These are phyloP conservation scores for Verticillium albo-atrum DNA, from an alignment of 2,329 filamentous ascomycete species.

Conservation along the genomic window DNA sequence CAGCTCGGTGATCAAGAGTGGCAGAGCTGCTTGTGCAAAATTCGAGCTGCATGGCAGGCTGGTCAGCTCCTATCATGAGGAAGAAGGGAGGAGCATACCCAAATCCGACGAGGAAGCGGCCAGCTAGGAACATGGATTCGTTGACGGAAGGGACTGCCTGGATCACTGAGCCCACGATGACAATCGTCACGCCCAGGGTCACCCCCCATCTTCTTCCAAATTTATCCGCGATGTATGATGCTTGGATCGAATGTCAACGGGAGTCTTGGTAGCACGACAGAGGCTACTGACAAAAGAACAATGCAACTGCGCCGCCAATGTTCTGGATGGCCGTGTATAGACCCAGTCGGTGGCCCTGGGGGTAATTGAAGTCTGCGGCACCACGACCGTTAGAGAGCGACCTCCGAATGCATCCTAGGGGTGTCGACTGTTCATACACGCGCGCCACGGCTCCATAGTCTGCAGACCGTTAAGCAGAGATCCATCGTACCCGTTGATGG, in stretches of 20 bases:
- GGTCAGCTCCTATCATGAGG: no score
- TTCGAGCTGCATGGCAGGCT: constrained; percentile 25
- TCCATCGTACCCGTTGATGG: constrained; percentile 54
- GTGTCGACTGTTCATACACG: constrained; percentile 3
- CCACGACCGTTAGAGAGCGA: constrained; percentile 36
- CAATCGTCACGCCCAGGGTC: constrained; percentile 49
- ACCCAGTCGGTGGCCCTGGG: constrained; percentile 38
- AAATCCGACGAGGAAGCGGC: constrained; percentile 13
- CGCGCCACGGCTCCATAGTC: not conserved
- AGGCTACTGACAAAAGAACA: constrained; percentile 34
- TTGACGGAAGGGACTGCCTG: constrained; percentile 50
- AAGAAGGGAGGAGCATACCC: not conserved
- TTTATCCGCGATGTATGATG: constrained; percentile 49
- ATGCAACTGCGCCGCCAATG: constrained; percentile 51
- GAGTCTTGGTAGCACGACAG: not conserved
- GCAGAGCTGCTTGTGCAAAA: constrained; percentile 46
- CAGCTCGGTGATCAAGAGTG: constrained; percentile 48
- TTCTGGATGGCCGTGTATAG: constrained; percentile 56
- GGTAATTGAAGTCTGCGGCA: constrained; percentile 43
- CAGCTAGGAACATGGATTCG: constrained; percentile 54
- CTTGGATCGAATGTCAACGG: constrained; percentile 13
- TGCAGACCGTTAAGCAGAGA: constrained; percentile 19
- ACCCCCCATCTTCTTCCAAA: constrained; percentile 51
- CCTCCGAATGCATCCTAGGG: constrained; percentile 37
- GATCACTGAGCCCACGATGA: constrained; percentile 50